Conservation (phyloP, 1,139 yeast genomes). For the Pichia norvegensis region DNA sequence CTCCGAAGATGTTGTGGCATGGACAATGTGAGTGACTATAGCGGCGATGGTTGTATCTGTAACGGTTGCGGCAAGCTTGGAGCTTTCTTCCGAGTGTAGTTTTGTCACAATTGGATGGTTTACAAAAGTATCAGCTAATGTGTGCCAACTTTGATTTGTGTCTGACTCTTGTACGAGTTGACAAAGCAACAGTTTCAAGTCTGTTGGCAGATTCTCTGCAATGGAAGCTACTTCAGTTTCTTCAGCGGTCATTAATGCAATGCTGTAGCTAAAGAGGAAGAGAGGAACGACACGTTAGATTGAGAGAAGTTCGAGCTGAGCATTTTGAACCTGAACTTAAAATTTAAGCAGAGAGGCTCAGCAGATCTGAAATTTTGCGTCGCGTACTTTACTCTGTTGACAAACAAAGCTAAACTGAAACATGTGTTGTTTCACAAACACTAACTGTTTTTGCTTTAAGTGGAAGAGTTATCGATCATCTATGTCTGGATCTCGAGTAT, state of each 20-base stretch:
- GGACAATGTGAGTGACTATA: background rate
- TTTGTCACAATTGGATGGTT: slow-evolving; percentile 22
- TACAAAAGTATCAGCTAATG: slow-evolving; percentile 14
- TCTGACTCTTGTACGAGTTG: slow-evolving; percentile 23
- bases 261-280: background rate
- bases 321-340: background rate
- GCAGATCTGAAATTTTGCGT: background rate
- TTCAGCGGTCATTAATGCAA: background rate
- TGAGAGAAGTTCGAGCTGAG: background rate
- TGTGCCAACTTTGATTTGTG: slow-evolving; percentile 11
- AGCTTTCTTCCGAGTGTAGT: background rate
- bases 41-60: slow-evolving; percentile 1
- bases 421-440: too few species aligned
- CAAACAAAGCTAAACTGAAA: too few species aligned
- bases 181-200: slow-evolving; percentile 23
- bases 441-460: too few species aligned
- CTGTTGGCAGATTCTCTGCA: slow-evolving; percentile 19
- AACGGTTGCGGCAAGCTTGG: background rate
- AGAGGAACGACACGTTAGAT: too few species aligned
- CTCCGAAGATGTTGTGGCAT: background rate
- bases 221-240: background rate
- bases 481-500: background rate
- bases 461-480: too few species aligned
- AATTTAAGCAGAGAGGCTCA: too few species aligned
- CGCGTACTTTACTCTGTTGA: too few species aligned